Conservation (phyloP, 495 filamentous ascomycete species). For the Cairneyella variabilis region DNA sequence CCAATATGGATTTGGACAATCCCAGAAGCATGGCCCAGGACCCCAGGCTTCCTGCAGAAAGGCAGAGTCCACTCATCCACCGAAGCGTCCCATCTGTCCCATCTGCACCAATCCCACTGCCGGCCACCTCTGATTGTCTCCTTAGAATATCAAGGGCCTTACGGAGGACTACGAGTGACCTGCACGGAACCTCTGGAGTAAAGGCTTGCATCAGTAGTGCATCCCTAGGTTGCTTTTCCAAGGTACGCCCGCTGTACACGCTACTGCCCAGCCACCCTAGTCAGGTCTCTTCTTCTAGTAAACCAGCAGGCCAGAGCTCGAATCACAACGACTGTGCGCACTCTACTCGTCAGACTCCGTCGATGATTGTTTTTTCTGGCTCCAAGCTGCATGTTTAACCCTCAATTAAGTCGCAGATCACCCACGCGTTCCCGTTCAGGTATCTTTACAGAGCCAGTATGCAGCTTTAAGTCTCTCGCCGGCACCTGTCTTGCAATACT, state of each 20-base stretch:
- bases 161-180: background rate
- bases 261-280: no score
- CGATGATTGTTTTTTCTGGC: background rate
- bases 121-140: no score
- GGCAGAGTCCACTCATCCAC: background rate
- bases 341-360: background rate
- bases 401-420: background rate
- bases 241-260: no score
- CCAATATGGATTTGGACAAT: background rate
- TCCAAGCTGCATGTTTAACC: background rate
- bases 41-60: background rate
- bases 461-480: no score
- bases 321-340: background rate
- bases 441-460: no score
- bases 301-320: background rate
- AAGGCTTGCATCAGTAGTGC: no score
- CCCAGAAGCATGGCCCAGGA: background rate
- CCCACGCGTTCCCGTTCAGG: background rate
- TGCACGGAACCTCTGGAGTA: no score
- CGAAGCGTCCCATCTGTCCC: background rate
- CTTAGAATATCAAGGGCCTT: no score
- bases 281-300: no score
- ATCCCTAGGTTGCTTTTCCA: no score
- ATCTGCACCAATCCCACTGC: background rate
- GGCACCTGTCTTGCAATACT: no score